Evolutionary conservation across 2,329 filamentous ascomycete genomes (phyloP), one percentile per base, ranked within the genome.

Genomic region (Acephala macrosclerotiorum): DNA sequence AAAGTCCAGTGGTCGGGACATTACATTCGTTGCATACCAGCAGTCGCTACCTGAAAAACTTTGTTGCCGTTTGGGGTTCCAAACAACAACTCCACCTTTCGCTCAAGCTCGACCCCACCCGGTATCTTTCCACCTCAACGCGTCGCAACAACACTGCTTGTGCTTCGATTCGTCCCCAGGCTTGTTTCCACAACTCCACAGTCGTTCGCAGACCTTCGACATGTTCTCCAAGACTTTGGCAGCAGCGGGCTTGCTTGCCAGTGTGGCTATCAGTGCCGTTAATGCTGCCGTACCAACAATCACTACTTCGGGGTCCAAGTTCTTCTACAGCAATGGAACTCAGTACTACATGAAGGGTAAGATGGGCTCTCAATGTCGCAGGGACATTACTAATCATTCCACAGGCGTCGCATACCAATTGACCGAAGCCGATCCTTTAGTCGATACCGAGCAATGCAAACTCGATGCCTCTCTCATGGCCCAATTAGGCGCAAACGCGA

Each of bases 341-440:
- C 93, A 96, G 76, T 96, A 92, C 83, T 96, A 88, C 78, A 85
- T 96, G 78, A 96, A 94, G 81, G 92, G 92, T 91, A 78, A 59
- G 77, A 53, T 8, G 40, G 14, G 14, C 36, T 40, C 61, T 11
- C 7, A 58, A 25, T 61, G 42, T 36, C 55, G 40, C 11, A 29
- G 26, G 26, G 16, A 18, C 51, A 61, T 61, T 62, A 59, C 68
- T 72, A 64, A 72, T 42, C 11, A 53, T 63, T 64, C 14, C 45
- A 7, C 73, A 93, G 92, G 91, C 68, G 84, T 96, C 74, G 91
- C 92, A 60, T 95, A 95, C 73, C 86, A 89, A 77, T 78, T 88
- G 68, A 80, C 79, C 36, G 77, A 80, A 35, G 83, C 90, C 59
- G 94, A 97, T 75, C 94, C 93, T 58, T 86, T 97, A 68, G 80